Evolutionary conservation across 805 yeast species (phyloP), one percentile per base, ranked within the genome.

Genomic region (Cyberlindnera sargentensis): DNA sequence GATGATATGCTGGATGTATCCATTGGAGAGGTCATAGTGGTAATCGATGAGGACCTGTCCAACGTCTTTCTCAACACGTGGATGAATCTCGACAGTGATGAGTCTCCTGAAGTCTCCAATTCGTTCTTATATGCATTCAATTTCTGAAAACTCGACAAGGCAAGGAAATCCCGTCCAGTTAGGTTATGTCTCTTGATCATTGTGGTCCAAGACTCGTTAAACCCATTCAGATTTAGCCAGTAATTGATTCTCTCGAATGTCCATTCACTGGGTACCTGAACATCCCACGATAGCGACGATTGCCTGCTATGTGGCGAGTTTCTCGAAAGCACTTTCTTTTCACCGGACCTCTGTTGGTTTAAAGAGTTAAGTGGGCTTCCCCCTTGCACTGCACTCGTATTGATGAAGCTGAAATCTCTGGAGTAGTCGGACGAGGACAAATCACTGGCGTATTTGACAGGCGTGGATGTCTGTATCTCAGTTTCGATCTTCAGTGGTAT

Each of bases 131-230:
- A 56, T 28, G 55, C 51, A 43, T 65, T 53, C 50, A 87, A 73
- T 28, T 77, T 72, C 36, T 81, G 86, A 58, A 83, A 84, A 36
- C 81, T 85, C 39, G 79, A 73, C 51, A 89, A 65, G 40, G 75
- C 79, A 25, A 88, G 61, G 53, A 89, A 88, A 27, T 73, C 66
- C 37, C 76, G 73, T 0, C 89, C 88, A 8, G 71, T 65, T 3
- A 89, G 67, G 40, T 76, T 75, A 47, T 78, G 70, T 36, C 70
- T 69, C 34, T 65, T 65, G 61, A 89, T 84, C 15, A 80, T 73
- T 4, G 69, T 74, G n/a, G 74, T 67, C 96, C 96, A 89, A 10
- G 81, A 67, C 4, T 72, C 75, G 50, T 83, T 82, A 62, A 89
- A 89, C 23, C 74, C 71, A 58, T 88, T 73, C n/a, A 62, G 52